Percentiles rank a stretch among this genome's conserved stretches.
phyloP scores from a whole-genome alignment of 148 eudicot species.

The Fallopia convolvulus region DNA sequence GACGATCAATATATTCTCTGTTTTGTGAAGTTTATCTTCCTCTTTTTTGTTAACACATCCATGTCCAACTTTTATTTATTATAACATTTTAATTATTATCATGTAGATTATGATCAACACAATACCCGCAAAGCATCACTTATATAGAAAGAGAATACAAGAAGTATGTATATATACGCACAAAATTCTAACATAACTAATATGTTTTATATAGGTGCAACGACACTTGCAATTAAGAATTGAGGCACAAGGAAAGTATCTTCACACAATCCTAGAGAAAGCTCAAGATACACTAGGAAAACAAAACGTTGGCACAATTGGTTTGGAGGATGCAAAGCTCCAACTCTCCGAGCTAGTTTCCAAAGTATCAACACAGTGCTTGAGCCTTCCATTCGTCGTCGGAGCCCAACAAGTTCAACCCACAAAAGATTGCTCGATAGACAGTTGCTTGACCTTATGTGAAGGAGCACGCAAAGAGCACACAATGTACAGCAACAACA shows the following conservation, averaged over 20 bases:
- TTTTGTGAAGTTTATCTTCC: too few relatives aligned
- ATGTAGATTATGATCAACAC: too few relatives aligned
- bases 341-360: constrained; percentile 72
- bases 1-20: not conserved
- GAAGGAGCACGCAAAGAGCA: constrained; percentile 55
- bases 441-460: constrained; percentile 73
- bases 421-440: constrained; percentile 49
- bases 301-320: constrained; percentile 64
- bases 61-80: too few relatives aligned
- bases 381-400: constrained; percentile 51
- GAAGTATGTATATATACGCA: not conserved
- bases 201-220: constrained; percentile 48
- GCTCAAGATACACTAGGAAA: constrained; percentile 81
- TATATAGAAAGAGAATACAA: too few relatives aligned
- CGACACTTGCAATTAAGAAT: constrained; percentile 78
- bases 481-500: constrained; percentile 48
- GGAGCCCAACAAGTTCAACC: constrained; percentile 35
- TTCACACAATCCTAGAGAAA: constrained; percentile 76
- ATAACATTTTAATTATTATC: too few relatives aligned
- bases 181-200: not conserved
- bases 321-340: constrained; percentile 72
- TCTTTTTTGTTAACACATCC: too few relatives aligned
- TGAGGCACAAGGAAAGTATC: constrained; percentile 90
- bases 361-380: constrained; percentile 63
- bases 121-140: not conserved